These are phyloP conservation scores for Fragaria nilgerrensis DNA, from an alignment of 306 rosid species.

Conservation along the genomic window DNA sequence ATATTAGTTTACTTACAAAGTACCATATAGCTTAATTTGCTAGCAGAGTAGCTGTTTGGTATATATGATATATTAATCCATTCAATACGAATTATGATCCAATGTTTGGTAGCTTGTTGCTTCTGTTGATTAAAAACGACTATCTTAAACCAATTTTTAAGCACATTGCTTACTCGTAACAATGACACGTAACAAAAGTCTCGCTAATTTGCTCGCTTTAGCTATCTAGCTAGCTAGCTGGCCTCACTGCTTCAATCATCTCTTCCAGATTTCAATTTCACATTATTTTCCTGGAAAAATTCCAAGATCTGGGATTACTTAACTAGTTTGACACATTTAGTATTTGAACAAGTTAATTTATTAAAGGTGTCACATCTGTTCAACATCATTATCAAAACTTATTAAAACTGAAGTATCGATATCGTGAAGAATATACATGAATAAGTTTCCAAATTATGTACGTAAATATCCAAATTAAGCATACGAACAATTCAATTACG, in stretches of 20 bases:
- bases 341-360: background rate
- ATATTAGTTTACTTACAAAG: background rate
- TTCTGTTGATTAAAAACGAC: background rate
- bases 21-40: background rate
- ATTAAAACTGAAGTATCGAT: background rate
- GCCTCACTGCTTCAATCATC: background rate
- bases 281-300: background rate
- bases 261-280: background rate
- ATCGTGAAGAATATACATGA: background rate
- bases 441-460: background rate
- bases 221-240: background rate
- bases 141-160: too few relatives aligned
- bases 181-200: background rate
- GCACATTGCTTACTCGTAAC: background rate
- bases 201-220: background rate
- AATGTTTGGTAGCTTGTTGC: background rate
- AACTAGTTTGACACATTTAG: background rate
- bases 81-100: background rate
- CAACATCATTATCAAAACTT: background rate
- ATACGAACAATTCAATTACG: background rate
- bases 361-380: background rate
- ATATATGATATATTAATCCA: background rate
- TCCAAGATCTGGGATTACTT: background rate
- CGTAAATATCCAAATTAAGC: background rate
- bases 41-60: background rate